phyloP scores from a whole-genome alignment of 1,284 basidiomycete genomes.

The Sparassis latifolia region DNA sequence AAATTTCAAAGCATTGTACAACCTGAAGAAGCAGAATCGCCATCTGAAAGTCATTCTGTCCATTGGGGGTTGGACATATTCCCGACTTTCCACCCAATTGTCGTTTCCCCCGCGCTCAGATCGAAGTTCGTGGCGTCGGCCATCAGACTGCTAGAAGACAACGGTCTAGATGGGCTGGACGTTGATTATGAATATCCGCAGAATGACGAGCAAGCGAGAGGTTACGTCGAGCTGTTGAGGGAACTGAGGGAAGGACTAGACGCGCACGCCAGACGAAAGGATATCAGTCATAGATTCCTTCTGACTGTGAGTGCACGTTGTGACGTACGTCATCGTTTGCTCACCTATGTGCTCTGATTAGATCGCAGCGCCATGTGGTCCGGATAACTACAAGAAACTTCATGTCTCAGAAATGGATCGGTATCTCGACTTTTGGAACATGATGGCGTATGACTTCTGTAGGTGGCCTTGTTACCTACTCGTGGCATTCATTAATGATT shows the following conservation, averaged over 20 bases:
- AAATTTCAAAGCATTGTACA: conserved; percentile 89
- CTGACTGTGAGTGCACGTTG: conserved; percentile 52
- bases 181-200: conserved; percentile 85
- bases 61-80: conserved; percentile 91
- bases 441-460: conserved; percentile 91
- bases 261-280: conserved; percentile 53
- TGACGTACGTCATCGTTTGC: conserved; percentile 1
- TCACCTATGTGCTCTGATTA: conserved; percentile 22
- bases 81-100: conserved; percentile 74
- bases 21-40: conserved; percentile 81
- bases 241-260: conserved; percentile 70
- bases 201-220: conserved; percentile 62
- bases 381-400: conserved; percentile 77
- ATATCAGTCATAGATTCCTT: conserved; percentile 57
- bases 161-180: conserved; percentile 63
- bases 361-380: conserved; percentile 93
- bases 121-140: conserved; percentile 75
- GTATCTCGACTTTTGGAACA: conserved; percentile 91
- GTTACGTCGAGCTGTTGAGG: conserved; percentile 65
- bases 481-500: conserved; percentile 3
- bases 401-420: conserved; percentile 81
- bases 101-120: conserved; percentile 56
- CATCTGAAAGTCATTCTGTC: conserved; percentile 83
- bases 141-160: conserved; percentile 74
- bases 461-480: conserved; percentile 19